Percentiles rank a stretch among this genome's conserved stretches.
Conservation (phyloP, 148 eudicot genomes). For the Spergularia marina region DNA sequence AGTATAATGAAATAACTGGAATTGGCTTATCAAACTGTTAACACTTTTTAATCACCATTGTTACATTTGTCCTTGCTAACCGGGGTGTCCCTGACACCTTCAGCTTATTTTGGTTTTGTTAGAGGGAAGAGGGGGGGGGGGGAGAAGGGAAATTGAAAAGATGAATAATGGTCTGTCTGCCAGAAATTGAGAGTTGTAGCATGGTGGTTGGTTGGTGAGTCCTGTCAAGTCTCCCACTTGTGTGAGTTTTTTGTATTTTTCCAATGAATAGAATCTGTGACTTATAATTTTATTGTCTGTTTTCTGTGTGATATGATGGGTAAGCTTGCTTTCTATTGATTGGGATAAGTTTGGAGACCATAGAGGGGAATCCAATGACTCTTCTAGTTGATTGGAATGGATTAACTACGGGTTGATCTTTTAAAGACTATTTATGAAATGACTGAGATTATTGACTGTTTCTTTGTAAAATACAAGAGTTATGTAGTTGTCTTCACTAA, state of each 20-base stretch:
- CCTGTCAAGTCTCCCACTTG: background rate
- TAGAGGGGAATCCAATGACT: background rate
- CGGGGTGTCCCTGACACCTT: background rate
- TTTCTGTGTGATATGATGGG: too few relatives aligned
- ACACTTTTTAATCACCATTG: background rate
- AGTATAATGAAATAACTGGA: background rate
- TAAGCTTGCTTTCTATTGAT: too few relatives aligned
- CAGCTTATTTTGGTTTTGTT: background rate
- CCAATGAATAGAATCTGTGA: background rate
- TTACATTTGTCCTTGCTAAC: background rate
- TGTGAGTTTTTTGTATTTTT: background rate
- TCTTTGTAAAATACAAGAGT: background rate
- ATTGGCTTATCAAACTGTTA: background rate
- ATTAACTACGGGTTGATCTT: background rate
- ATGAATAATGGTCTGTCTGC: background rate
- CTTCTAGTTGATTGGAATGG: background rate
- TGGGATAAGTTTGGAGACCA: too few relatives aligned
- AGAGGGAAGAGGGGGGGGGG: background rate
- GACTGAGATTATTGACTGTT: slow-evolving; percentile 1
- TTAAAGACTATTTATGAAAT: background rate
- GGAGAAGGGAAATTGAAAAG: background rate
- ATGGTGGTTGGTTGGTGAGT: background rate
- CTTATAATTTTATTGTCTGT: background rate
- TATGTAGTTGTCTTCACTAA: background rate
- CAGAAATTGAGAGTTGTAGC: background rate